Evolutionary conservation across 75 land plant species (phyloP).

Genomic region (Gnetum montanum): DNA sequence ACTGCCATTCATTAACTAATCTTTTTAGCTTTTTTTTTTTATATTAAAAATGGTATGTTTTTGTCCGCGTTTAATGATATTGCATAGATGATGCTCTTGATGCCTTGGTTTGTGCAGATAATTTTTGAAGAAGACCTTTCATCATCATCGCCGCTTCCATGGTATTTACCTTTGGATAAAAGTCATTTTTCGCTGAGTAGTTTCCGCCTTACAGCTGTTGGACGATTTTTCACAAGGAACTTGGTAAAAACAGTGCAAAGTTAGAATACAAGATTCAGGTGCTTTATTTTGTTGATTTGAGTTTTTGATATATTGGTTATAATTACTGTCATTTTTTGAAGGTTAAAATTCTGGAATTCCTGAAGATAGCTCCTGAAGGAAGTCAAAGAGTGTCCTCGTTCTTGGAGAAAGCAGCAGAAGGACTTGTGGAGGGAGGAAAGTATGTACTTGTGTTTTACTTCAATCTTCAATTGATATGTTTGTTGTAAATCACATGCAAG

Average conservation of each 20-base stretch:
- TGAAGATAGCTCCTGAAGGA: conserved; percentile 80
- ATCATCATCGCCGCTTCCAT: conserved; percentile 61
- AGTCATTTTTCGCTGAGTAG: conserved; percentile 62
- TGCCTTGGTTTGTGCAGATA: conserved; percentile 66
- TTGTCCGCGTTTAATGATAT: too few relatives aligned
- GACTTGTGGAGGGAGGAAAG: conserved; percentile 90
- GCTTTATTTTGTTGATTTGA: too few relatives aligned
- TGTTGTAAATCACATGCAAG: too few relatives aligned
- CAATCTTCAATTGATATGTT: background rate
- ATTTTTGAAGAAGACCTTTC: conserved; percentile 88
- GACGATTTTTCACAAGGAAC: conserved; percentile 80
- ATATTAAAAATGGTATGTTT: too few relatives aligned
- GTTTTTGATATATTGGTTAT: too few relatives aligned
- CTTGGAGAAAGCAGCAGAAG: conserved; percentile 90
- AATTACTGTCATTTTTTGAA: conserved; percentile 7
- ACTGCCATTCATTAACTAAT: too few relatives aligned
- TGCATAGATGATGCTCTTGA: too few relatives aligned
- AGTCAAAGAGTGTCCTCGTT: conserved; percentile 81
- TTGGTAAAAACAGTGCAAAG: conserved; percentile 22
- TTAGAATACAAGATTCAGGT: too few relatives aligned
- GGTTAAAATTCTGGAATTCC: conserved; percentile 59
- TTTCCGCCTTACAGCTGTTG: conserved; percentile 75
- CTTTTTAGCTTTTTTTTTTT: too few relatives aligned
- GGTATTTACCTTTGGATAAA: conserved; percentile 88
- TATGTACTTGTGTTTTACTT: conserved; percentile 14